Evolutionary conservation across 257 asterid species (phyloP).

Genomic region (Verbascum thapsus): DNA sequence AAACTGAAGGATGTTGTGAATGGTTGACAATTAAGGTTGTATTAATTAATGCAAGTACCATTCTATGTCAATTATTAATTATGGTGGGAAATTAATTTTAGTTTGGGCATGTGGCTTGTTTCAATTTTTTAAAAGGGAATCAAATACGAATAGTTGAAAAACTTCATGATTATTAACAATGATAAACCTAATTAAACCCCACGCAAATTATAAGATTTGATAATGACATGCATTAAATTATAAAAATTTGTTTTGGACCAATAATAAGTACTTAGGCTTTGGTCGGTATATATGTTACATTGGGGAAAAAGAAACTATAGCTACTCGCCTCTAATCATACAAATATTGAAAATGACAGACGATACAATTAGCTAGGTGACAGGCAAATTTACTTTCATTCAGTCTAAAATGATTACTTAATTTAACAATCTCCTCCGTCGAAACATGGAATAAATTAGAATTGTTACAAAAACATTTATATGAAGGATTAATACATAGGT

Average conservation of each 20-base stretch:
- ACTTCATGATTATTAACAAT: too few relatives aligned
- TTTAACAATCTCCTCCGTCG: not conserved
- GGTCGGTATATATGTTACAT: not conserved
- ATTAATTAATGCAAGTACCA: not conserved
- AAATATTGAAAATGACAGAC: constrained; percentile 25
- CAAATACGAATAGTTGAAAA: not conserved
- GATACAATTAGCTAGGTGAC: constrained; percentile 30
- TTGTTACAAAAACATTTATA: too few relatives aligned
- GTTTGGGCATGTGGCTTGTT: constrained; percentile 22
- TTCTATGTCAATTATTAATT: constrained; percentile 5
- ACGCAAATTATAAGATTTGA: not conserved
- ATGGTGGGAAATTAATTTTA: constrained; percentile 20
- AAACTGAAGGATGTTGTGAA: not conserved
- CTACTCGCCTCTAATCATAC: constrained; percentile 28
- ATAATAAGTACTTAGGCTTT: not conserved
- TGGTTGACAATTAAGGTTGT: too few relatives aligned
- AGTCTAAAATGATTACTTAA: constrained; percentile 1
- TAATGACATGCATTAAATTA: not conserved
- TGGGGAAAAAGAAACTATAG: not conserved
- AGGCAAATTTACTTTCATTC: constrained; percentile 19
- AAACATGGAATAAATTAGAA: not conserved
- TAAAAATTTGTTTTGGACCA: not conserved
- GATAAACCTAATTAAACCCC: too few relatives aligned
- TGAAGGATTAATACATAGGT: too few relatives aligned
- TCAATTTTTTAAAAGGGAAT: not conserved